Percentiles rank a stretch among this genome's conserved stretches.
These are phyloP conservation scores for Baorangia bicolor DNA, from an alignment of 768 basidiomycete genomes.

Conservation along the genomic window DNA sequence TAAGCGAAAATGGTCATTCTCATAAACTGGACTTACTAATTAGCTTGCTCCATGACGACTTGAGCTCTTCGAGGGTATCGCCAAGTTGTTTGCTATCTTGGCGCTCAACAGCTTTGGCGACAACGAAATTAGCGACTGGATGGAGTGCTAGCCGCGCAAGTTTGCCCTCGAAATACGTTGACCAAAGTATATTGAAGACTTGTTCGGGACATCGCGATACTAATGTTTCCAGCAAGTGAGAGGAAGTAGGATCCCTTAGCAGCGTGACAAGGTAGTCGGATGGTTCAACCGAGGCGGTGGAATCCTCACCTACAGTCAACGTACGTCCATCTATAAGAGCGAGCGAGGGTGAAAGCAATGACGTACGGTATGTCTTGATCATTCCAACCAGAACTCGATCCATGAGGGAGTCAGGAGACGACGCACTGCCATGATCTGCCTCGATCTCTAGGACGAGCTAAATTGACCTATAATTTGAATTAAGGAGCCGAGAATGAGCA, in stretches of 20 bases:
- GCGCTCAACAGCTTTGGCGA: conserved; percentile 74
- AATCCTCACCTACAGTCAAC: conserved; percentile 38
- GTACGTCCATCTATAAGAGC: not conserved
- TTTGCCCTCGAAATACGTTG: conserved; percentile 72
- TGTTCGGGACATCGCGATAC: conserved; percentile 57
- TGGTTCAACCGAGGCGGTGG: conserved; percentile 41
- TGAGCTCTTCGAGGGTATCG: conserved; percentile 58
- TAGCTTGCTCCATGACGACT: conserved; percentile 54
- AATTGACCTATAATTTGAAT: conserved; percentile 6
- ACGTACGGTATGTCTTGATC: conserved; percentile 63
- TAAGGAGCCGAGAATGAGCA: conserved; percentile 3
- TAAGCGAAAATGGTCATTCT: conserved; percentile 1
- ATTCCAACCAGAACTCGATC: conserved; percentile 78
- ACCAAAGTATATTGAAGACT: conserved; percentile 72
- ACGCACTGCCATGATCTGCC: conserved; percentile 58
- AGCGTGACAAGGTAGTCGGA: conserved; percentile 83
- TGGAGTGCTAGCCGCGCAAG: conserved; percentile 74
- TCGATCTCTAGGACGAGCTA: conserved; percentile 87
- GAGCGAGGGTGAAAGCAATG: not conserved
- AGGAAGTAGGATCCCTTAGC: conserved; percentile 83
- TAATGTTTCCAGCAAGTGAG: conserved; percentile 85
- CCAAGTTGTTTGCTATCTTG: conserved; percentile 54
- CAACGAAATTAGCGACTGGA: conserved; percentile 92
- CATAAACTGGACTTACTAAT: conserved; percentile 54
- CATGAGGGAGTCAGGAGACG: conserved; percentile 70